Percentiles rank a stretch among this genome's conserved stretches.
These are phyloP conservation scores for Lactifluus volemus DNA, from an alignment of 768 basidiomycete species.

Conservation along the genomic window DNA sequence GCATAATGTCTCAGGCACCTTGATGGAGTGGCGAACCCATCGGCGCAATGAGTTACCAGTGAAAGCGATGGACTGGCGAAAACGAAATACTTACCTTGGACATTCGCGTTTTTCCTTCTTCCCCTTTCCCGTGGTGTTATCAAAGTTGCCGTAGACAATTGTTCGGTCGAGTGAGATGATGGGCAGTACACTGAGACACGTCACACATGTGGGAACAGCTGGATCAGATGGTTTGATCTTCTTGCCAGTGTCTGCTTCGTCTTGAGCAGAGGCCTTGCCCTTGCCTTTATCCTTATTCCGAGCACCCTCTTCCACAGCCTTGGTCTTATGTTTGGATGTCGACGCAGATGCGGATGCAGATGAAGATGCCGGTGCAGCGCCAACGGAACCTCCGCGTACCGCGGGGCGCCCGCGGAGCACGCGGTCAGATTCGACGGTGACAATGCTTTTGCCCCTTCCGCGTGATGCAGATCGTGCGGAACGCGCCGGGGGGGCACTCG, in stretches of 20 bases:
- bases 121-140: conserved; percentile 39
- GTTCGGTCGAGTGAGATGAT: conserved; percentile 68
- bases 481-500: conserved; percentile 22
- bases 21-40: conserved; percentile 7
- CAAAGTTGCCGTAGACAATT: conserved; percentile 63
- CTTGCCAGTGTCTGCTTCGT: conserved; percentile 11
- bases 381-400: conserved; percentile 7
- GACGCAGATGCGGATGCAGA: neutral
- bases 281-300: conserved; percentile 21
- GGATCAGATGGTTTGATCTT: conserved; percentile 21
- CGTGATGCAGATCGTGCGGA: conserved; percentile 22
- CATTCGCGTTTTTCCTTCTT: conserved; percentile 46
- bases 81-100: conserved; percentile 48
- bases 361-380: neutral
- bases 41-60: neutral
- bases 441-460: conserved; percentile 14
- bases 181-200: conserved; percentile 62
- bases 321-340: conserved; percentile 12
- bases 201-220: conserved; percentile 50
- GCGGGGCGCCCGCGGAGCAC: conserved; percentile 18
- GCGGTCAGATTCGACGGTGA: conserved; percentile 5
- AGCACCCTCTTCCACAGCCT: conserved; percentile 6
- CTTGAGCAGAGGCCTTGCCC: conserved; percentile 15
- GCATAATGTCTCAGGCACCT: conserved; percentile 77
- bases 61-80: conserved; percentile 2